Percentiles rank a stretch among this genome's conserved stretches.
These are phyloP conservation scores for Escovopsis sp. DNA, from an alignment of 2,329 filamentous ascomycete species.

Conservation along the genomic window DNA sequence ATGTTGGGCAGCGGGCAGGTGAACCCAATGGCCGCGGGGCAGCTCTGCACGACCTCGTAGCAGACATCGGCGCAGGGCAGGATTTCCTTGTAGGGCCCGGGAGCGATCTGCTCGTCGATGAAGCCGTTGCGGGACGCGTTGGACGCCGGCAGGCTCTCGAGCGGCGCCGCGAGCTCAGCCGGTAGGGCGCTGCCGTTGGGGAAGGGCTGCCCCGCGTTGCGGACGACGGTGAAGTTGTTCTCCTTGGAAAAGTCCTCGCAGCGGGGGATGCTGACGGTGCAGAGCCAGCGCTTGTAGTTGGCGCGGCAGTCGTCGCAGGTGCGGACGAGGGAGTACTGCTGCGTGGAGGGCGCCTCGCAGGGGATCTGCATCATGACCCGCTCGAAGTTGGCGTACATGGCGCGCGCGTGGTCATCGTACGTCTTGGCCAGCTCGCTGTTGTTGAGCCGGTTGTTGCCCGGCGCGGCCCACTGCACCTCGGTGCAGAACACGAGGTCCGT, in stretches of 20 bases:
- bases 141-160: conserved; percentile 11
- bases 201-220: conserved; percentile 58
- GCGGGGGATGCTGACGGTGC: conserved; percentile 79
- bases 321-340: conserved; percentile 67
- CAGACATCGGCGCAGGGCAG: conserved; percentile 80
- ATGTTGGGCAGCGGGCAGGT: conserved; percentile 44
- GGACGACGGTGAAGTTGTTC: conserved; percentile 29
- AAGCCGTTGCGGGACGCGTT: conserved; percentile 48
- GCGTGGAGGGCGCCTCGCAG: conserved; percentile 60
- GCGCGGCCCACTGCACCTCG: conserved; percentile 81
- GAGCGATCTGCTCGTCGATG: conserved; percentile 57
- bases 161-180: conserved; percentile 13
- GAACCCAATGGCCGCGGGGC: conserved; percentile 63
- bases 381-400: conserved; percentile 61
- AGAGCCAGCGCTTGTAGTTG: conserved; percentile 92
- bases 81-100: conserved; percentile 88
- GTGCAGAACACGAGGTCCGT: conserved; percentile 81
- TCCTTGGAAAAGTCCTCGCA: conserved; percentile 66
- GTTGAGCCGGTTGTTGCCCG: conserved; percentile 55
- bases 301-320: conserved; percentile 58
- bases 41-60: conserved; percentile 71
- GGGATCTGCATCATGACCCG: conserved; percentile 71
- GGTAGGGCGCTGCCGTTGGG: conserved; percentile 48
- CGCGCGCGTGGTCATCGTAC: conserved; percentile 63
- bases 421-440: conserved; percentile 48